Evolutionary conservation across 345 rosid species (phyloP).

Genomic region (Clausena lansium): DNA sequence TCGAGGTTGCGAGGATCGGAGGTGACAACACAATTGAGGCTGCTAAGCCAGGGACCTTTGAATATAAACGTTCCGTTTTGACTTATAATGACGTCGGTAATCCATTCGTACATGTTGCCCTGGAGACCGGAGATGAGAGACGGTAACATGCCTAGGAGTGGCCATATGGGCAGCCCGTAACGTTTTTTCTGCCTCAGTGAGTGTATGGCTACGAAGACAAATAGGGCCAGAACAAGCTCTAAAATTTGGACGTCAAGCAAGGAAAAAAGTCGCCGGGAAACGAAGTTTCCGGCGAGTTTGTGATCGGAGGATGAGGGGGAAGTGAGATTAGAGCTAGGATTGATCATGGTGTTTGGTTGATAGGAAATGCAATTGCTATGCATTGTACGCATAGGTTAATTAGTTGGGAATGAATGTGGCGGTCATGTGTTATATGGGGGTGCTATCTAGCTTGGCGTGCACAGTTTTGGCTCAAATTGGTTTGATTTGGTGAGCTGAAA

Average conservation of each 20-base stretch:
- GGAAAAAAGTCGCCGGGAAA: conserved; percentile 30
- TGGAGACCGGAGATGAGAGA: conserved; percentile 50
- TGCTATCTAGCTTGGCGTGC: conserved; percentile 36
- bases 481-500: conserved; percentile 89
- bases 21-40: conserved; percentile 70
- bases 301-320: conserved; percentile 24
- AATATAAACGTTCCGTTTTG: conserved; percentile 78
- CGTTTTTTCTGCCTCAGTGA: conserved; percentile 51
- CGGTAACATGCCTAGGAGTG: conserved; percentile 89
- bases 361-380: conserved; percentile 17
- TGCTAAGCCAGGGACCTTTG: conserved; percentile 80
- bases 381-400: conserved; percentile 11
- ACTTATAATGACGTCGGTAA: conserved; percentile 50
- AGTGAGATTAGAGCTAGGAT: conserved; percentile 32
- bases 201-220: conserved; percentile 45
- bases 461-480: conserved; percentile 44
- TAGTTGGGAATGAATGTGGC: neutral
- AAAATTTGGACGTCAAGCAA: conserved; percentile 47
- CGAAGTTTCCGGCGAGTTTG: neutral
- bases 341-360: conserved; percentile 45
- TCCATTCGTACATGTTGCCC: conserved; percentile 66
- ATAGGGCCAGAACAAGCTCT: conserved; percentile 51
- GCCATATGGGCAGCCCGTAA: conserved; percentile 75
- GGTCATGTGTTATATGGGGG: conserved; percentile 30
- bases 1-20: conserved; percentile 85